Evolutionary conservation across 352 stramenopile genomes (phyloP).

Genomic region (Thraustotheca clavata): DNA sequence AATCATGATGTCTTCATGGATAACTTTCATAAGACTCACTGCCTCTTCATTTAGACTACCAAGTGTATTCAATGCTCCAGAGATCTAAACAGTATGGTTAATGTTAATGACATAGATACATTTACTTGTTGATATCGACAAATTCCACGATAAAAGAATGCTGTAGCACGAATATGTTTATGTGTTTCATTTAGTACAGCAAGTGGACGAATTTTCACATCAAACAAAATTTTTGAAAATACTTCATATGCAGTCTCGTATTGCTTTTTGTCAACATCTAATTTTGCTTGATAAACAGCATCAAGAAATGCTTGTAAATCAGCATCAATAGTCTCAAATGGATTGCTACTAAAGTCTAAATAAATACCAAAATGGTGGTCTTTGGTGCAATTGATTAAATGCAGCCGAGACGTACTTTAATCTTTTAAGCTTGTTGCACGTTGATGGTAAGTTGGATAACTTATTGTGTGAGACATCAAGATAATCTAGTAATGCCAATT

Average conservation of each 20-base stretch:
- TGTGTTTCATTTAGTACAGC: background rate
- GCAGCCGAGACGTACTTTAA: slow-evolving; percentile 38
- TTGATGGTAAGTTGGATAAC: slow-evolving; percentile 40
- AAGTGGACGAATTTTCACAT: background rate
- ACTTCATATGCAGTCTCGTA: background rate
- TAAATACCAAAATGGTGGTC: slow-evolving; percentile 27
- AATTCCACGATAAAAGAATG: slow-evolving; percentile 15
- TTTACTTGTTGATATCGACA: slow-evolving; percentile 18
- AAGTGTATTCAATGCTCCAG: background rate
- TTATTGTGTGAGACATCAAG: slow-evolving; percentile 44
- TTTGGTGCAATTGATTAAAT: no score
- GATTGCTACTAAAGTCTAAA: slow-evolving; percentile 58
- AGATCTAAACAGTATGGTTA: background rate
- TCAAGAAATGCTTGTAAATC: background rate
- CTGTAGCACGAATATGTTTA: background rate
- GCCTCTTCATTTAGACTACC: background rate
- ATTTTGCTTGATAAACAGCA: background rate
- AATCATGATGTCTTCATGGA: slow-evolving; percentile 4
- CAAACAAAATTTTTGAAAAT: background rate
- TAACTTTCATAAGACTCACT: background rate
- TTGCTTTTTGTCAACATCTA: background rate
- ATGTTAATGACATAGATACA: background rate
- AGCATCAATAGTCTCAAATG: slow-evolving; percentile 28
- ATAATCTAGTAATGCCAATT: slow-evolving; percentile 28
- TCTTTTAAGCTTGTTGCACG: slow-evolving; percentile 37